These are phyloP conservation scores for Halophytophthora polymorphica DNA, from an alignment of 352 stramenopile species.

Conservation along the genomic window DNA sequence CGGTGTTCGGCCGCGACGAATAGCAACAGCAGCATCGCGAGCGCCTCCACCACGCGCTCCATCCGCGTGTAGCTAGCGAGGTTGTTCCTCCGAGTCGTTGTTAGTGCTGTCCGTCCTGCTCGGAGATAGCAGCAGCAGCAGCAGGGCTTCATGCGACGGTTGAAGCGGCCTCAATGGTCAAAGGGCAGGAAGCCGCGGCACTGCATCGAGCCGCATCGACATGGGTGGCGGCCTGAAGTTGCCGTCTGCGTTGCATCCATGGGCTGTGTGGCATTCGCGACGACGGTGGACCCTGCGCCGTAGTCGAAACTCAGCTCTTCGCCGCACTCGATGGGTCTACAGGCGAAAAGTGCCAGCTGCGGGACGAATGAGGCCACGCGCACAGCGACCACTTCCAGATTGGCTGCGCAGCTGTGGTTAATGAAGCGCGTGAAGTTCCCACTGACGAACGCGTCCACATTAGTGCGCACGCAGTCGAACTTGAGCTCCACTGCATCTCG, in stretches of 20 bases:
- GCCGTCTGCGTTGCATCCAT: background rate
- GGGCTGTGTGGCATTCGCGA: too few species aligned
- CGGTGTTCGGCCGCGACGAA: too few species aligned
- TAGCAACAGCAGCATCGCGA: too few species aligned
- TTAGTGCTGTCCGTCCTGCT: too few species aligned
- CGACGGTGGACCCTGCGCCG: slow-evolving; percentile 9
- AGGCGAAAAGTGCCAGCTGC: slow-evolving; percentile 52
- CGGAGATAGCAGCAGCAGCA: too few species aligned
- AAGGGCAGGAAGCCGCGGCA: slow-evolving; percentile 40
- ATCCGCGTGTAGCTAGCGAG: too few species aligned
- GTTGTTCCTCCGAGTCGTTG: too few species aligned
- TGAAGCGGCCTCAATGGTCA: too few species aligned
- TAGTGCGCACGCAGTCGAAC: slow-evolving; percentile 45
- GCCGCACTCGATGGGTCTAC: slow-evolving; percentile 17
- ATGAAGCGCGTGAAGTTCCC: slow-evolving; percentile 67
- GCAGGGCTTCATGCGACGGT: too few species aligned
- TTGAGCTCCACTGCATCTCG: background rate
- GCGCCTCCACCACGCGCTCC: too few species aligned
- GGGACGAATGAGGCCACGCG: slow-evolving; percentile 60
- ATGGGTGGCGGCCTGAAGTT: slow-evolving; percentile 7
- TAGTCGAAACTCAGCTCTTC: slow-evolving; percentile 74
- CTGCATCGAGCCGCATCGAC: slow-evolving; percentile 21
- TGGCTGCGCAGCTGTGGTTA: slow-evolving; percentile 69
- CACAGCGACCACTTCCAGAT: slow-evolving; percentile 42
- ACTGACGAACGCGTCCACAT: slow-evolving; percentile 46